Base-by-base conservation (phyloP, 345 rosid species). In the Corchorus capsularis region DNA sequence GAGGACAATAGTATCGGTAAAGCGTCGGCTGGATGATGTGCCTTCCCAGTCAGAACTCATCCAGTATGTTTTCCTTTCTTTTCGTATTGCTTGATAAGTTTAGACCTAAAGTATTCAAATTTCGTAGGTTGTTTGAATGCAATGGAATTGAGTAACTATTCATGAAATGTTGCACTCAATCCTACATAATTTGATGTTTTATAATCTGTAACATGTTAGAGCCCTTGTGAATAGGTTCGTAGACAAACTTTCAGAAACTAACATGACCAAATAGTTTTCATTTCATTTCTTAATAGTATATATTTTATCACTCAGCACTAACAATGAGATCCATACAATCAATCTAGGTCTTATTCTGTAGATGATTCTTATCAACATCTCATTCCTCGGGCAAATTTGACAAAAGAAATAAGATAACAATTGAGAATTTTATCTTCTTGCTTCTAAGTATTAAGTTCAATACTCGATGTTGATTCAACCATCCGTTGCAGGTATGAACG, bases 11-110 rank as follows among this genome's bases (percentile, higher is more conserved):
- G 56, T 91, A 20, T 87, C 89, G 2, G 64, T 90, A 75, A 94
- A 85, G 84, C 81, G 83, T 78, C 84, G 85, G 82, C 87, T 90
- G 79, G 97, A 81, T 83, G 88, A 93, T 65, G 85, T 85, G 56
- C 94, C 98, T 69, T 85, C 89, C 71, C 94, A 88, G 22, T 84
- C 91, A 46, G 97, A 94, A 75, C 93, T 91, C 54, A 83, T 85
- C 67, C 98, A 91, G 98, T 94, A 90, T 80, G 97, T 32, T 71
- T 46, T 62, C 60, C 55, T 45, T 72, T 59, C 50, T 39, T 64
- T 68, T 14, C 47, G 6, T 3, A 39, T 53, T 46, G 37, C 68
- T 34, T 43, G 13, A 13, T 8, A 49, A 39, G 17, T 73, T 63
- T 22, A 8, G 50, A 32, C 45, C 19, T 34, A 34, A 43, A 62